phyloP scores from a whole-genome alignment of 1,284 basidiomycete species.

The Clitocybe nebularis region DNA sequence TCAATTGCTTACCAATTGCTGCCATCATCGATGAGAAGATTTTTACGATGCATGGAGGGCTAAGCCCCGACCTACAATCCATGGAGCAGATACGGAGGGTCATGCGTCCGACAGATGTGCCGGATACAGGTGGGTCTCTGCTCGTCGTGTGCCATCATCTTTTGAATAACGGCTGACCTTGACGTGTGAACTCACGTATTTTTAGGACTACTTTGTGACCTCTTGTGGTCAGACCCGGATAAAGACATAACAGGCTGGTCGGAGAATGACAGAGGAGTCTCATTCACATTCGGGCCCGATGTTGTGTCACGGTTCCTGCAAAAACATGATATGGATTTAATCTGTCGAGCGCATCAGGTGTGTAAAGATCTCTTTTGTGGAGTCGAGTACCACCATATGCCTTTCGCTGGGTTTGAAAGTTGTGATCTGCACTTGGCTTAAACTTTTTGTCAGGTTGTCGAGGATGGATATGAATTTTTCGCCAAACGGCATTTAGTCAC shows the following conservation, averaged over 20 bases:
- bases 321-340: constrained; percentile 99
- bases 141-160: neutral
- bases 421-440: constrained; percentile 4
- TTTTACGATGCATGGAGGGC: constrained; percentile 90
- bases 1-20: constrained; percentile 93
- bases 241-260: constrained; percentile 99
- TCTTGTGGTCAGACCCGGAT: constrained; percentile 99
- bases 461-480: constrained; percentile 99
- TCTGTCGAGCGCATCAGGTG: constrained; percentile 96
- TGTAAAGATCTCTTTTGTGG: constrained; percentile 21
- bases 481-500: constrained; percentile 97
- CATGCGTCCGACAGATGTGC: constrained; percentile 98
- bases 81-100: constrained; percentile 99
- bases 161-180: constrained; percentile 14
- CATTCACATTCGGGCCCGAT: constrained; percentile 97
- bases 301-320: constrained; percentile 97
- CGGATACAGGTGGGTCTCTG: constrained; percentile 77
- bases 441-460: constrained; percentile 72
- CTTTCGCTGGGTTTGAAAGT: neutral
- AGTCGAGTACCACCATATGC: neutral
- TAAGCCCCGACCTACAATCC: constrained; percentile 95
- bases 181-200: constrained; percentile 2
- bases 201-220: constrained; percentile 87
- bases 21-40: constrained; percentile 98
- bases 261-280: constrained; percentile 98